Conservation (phyloP, 2,329 filamentous ascomycete species). For the Diplodia mutila region DNA sequence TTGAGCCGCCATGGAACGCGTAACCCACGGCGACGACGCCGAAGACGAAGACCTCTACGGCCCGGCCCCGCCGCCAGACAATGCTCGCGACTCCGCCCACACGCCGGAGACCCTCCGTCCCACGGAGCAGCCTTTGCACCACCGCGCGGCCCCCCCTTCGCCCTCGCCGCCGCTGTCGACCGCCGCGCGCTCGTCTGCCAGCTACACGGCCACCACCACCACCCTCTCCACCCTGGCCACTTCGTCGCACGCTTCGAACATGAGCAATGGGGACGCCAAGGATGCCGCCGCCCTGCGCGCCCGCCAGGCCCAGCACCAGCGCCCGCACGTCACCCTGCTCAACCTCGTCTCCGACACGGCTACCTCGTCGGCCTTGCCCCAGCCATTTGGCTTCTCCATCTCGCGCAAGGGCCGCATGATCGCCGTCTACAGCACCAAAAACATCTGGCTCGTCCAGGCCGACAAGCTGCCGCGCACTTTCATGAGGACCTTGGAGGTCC, state of each 20-base stretch:
- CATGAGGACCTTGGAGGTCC: slow-evolving; percentile 42
- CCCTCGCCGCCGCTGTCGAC: slow-evolving; percentile 22
- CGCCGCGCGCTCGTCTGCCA: slow-evolving; percentile 22
- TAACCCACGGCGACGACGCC: slow-evolving; percentile 17
- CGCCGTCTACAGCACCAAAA: slow-evolving; percentile 43
- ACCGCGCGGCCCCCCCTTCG: slow-evolving; percentile 17
- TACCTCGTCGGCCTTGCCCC: slow-evolving; percentile 44
- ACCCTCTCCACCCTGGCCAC: slow-evolving; percentile 22
- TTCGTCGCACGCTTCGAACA: slow-evolving; percentile 21
- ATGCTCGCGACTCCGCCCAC: neutral
- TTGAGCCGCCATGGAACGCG: slow-evolving; percentile 25
- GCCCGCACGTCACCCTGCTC: slow-evolving; percentile 40
- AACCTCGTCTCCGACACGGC: slow-evolving; percentile 45
- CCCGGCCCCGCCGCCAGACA: slow-evolving; percentile 26
- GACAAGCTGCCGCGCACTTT: slow-evolving; percentile 41
- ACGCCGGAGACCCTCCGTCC: neutral
- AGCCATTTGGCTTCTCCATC: slow-evolving; percentile 43
- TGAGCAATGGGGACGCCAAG: slow-evolving; percentile 21
- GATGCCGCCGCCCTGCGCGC: slow-evolving; percentile 3
- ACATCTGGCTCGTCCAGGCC: slow-evolving; percentile 45
- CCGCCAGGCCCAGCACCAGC: slow-evolving; percentile 32
- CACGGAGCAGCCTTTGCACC: slow-evolving; percentile 1
- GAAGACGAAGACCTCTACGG: slow-evolving; percentile 26
- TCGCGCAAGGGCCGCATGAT: slow-evolving; percentile 43
- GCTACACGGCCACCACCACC: slow-evolving; percentile 25